Percentiles rank a stretch among this genome's conserved stretches.
Evolutionary conservation across 192 early-diverging fungal species (phyloP).

Genomic region (Podila horticola): DNA sequence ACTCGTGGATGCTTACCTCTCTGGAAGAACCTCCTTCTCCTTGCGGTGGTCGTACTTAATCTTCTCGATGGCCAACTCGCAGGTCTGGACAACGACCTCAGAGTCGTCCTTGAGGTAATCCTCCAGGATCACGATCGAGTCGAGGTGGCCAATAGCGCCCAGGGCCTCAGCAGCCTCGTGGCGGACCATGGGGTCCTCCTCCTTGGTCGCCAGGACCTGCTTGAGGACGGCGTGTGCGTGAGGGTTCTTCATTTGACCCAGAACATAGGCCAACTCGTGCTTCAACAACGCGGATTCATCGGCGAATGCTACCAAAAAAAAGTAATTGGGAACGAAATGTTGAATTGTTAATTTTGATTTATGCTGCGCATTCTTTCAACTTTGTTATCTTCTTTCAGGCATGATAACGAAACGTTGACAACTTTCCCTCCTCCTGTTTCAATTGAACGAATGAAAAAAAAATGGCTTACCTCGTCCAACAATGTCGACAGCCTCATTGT

Average conservation of each 20-base stretch:
- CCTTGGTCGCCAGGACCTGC: constrained; percentile 70
- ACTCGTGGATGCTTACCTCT: constrained; percentile 26
- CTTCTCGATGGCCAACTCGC: constrained; percentile 87
- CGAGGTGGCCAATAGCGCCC: constrained; percentile 86
- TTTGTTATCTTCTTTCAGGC: neutral
- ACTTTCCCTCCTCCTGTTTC: neutral
- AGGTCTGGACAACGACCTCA: constrained; percentile 86
- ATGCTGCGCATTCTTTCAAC: neutral
- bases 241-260: constrained; percentile 94
- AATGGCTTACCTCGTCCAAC: constrained; percentile 80
- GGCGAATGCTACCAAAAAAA: constrained; percentile 61
- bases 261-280: constrained; percentile 96
- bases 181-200: constrained; percentile 93
- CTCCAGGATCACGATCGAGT: constrained; percentile 76
- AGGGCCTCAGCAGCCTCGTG: constrained; percentile 98
- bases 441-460: neutral
- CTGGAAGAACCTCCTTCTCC: constrained; percentile 53
- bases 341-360: neutral
- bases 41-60: constrained; percentile 82
- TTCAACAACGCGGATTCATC: constrained; percentile 91
- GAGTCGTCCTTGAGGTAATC: constrained; percentile 77
- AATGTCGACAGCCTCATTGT: constrained; percentile 80
- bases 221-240: constrained; percentile 77
- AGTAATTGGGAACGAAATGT: neutral
- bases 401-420: neutral